Evolutionary conservation across 2,329 filamentous ascomycete species (phyloP).

Genomic region (Cladosporium sp.): DNA sequence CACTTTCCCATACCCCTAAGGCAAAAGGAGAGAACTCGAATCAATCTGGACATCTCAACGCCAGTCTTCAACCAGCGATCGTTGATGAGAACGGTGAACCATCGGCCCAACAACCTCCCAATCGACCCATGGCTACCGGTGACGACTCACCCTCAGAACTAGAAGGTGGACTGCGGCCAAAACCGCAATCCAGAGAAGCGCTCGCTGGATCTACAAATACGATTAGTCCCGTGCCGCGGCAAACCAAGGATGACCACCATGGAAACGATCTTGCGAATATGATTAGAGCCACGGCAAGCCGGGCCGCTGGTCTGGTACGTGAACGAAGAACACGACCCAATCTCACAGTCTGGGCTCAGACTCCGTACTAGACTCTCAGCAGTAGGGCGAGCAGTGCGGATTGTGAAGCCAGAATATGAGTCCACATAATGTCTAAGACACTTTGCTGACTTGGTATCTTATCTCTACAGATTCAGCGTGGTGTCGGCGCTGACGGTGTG

Average conservation of each 20-base stretch:
- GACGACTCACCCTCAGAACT: not conserved
- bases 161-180: not conserved
- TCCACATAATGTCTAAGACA: too few relatives aligned
- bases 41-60: not conserved
- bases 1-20: not conserved
- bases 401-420: too few relatives aligned
- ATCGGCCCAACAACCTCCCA: not conserved
- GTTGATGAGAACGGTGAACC: not conserved
- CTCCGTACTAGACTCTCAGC: too few relatives aligned
- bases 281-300: conserved; percentile 43
- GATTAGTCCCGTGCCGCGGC: conserved; percentile 23
- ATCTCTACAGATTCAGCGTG: conserved; percentile 42
- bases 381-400: too few relatives aligned
- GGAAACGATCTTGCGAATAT: not conserved
- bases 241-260: not conserved
- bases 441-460: too few relatives aligned
- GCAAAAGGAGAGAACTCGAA: not conserved
- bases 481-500: conserved; percentile 54
- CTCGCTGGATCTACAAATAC: not conserved
- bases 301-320: conserved; percentile 47
- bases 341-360: too few relatives aligned
- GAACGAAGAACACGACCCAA: too few relatives aligned
- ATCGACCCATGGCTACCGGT: not conserved
- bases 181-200: not conserved
- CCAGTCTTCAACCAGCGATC: not conserved